Conservation (phyloP, 1,284 basidiomycete genomes). For the Ceratorhiza oryzae-sativae region DNA sequence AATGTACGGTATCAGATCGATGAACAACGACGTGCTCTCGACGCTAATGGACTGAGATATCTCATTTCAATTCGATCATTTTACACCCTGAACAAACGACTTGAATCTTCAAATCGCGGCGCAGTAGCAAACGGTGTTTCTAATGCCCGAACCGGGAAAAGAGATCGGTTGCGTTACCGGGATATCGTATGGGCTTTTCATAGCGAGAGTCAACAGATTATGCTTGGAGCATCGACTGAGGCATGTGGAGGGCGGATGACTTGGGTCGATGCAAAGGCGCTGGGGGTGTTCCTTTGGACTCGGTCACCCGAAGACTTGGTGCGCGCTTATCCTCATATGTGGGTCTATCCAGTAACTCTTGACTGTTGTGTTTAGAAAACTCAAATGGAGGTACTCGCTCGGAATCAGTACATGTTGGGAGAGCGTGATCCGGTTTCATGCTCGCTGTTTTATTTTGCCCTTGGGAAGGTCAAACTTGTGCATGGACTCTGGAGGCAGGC, state of each 20-base stretch:
- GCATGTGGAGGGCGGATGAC: conserved; percentile 83
- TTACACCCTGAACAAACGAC: conserved; percentile 69
- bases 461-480: conserved; percentile 90
- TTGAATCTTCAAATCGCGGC: conserved; percentile 2
- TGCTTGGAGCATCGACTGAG: conserved; percentile 72
- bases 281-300: conserved; percentile 91
- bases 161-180: conserved; percentile 81
- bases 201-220: conserved; percentile 87
- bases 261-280: conserved; percentile 85
- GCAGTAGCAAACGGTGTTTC: not conserved
- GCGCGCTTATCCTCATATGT: conserved; percentile 49
- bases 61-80: conserved; percentile 87
- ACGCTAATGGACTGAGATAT: conserved; percentile 88
- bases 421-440: conserved; percentile 90
- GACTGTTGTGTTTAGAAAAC: conserved; percentile 63
- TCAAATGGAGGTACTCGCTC: conserved; percentile 88
- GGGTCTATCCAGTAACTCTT: no score
- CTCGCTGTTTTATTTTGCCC: conserved; percentile 92
- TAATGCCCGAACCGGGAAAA: conserved; percentile 47
- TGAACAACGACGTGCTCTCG: conserved; percentile 83
- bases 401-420: conserved; percentile 88
- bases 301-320: conserved; percentile 79
- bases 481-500: conserved; percentile 96
- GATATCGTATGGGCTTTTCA: conserved; percentile 97
- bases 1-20: conserved; percentile 66